Percentiles rank a stretch among this genome's conserved stretches.
phyloP scores from a whole-genome alignment of 352 stramenopile genomes.

The Phytophthora colocasiae region DNA sequence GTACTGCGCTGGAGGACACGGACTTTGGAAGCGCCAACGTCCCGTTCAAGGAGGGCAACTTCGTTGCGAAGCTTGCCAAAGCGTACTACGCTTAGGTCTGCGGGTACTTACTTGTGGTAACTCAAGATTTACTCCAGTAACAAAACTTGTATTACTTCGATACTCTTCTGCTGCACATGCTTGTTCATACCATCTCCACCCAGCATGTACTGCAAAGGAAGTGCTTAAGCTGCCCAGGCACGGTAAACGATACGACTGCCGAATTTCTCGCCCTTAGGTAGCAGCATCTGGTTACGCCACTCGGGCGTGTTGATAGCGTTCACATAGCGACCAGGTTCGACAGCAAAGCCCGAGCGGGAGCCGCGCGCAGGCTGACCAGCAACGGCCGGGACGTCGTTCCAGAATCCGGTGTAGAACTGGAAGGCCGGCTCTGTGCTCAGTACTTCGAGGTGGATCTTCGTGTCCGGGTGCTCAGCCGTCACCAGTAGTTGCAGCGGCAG shows the following conservation, averaged over 20 bases:
- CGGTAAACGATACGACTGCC: constrained; percentile 38
- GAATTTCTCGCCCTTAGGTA: constrained; percentile 38
- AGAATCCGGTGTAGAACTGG: constrained; percentile 45
- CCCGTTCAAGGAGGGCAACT: constrained; percentile 17
- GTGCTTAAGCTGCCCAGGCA: constrained; percentile 23
- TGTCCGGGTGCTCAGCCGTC: constrained; percentile 34
- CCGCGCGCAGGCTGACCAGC: constrained; percentile 28
- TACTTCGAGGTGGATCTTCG: constrained; percentile 36
- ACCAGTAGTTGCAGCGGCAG: constrained; percentile 35
- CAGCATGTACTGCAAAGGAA: not conserved
- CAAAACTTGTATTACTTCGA: too few species aligned
- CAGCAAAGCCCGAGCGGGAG: constrained; percentile 35
- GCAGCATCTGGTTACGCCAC: constrained; percentile 40
- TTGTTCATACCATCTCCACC: not conserved
- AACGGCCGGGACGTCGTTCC: constrained; percentile 40
- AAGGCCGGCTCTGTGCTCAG: constrained; percentile 36
- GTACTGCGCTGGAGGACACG: constrained; percentile 12
- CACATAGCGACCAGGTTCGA: constrained; percentile 34
- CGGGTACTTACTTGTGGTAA: too few species aligned
- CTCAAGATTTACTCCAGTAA: too few species aligned
- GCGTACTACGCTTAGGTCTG: constrained; percentile 4
- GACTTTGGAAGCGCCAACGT: constrained; percentile 18
- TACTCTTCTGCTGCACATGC: too few species aligned
- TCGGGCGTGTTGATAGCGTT: constrained; percentile 38
- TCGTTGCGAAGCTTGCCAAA: constrained; percentile 7